Base-by-base conservation (phyloP, 140 eudicot genomes). In the Flaveria floridana region DNA sequence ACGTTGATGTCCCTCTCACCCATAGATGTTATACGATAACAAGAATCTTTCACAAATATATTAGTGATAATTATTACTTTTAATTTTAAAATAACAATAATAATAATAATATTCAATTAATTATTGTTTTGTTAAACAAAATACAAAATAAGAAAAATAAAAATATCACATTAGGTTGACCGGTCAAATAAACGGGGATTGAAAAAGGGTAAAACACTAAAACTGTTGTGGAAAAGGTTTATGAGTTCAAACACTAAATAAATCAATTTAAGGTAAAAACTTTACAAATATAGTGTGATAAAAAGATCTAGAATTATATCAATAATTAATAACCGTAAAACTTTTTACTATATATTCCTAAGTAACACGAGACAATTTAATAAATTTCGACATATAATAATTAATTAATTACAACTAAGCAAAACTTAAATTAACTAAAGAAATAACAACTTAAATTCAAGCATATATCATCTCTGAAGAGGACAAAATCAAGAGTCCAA, bases 371-470 rank as follows among this genome's bases (percentile, higher is more conserved):
- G 39, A 58, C 65, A 58, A 10, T 26, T 28, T 19, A 26, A 26
- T 13, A 62, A 26, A 62, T 62, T 28, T 25, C 28, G 42, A 13
- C 3, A 7, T 26, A 26, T 4, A 12, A 62, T 4, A 62, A 20
- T 30, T 30, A 30, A 62, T 61, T 61, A 11, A 61, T 5, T 10
- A 30, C 67, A 26, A 16, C 28, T 57, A 57, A 19, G 15, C 15
- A 59, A 61, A 61, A 25, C 9, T 14, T 25, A 62, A 62, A 28
- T 13, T 26, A 62, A 28, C 12, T 62, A 2, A 62, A 26, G 26
- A 62, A 61, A 25, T 13, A 61, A 61, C 16, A 26, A 58, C 11
- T 57, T 19, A 21, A 57, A 56, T 56, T 57, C 65, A 58, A 58
- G n/a, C 65, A 20, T 21, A 55, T 34, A 55, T 16, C 50, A 11